These are phyloP conservation scores for Samsoniella hepiali DNA, from an alignment of 2,329 filamentous ascomycete species.

Conservation along the genomic window DNA sequence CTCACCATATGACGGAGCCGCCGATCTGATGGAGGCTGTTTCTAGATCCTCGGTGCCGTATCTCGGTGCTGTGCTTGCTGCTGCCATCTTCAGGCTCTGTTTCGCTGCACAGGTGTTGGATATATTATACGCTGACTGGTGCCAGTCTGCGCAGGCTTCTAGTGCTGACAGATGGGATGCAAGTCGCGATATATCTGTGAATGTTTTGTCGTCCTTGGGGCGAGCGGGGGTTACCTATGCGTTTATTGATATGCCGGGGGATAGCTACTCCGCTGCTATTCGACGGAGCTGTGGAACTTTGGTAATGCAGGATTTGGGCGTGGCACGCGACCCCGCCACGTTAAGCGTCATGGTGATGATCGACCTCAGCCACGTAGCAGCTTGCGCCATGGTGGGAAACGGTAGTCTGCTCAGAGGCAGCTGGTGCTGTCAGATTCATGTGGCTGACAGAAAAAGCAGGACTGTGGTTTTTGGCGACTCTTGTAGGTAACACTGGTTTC, in stretches of 20 bases:
- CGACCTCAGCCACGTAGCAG: neutral
- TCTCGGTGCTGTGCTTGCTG: conserved; percentile 26
- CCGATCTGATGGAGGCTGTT: conserved; percentile 63
- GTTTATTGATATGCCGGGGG: neutral
- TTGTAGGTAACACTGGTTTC: too few relatives aligned
- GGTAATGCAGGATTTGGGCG: conserved; percentile 4
- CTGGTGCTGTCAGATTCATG: neutral
- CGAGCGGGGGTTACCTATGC: neutral
- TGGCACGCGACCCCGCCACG: conserved; percentile 17
- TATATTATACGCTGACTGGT: neutral
- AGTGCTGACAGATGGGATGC: neutral
- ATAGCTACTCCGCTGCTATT: conserved; percentile 21
- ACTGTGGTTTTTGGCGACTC: too few relatives aligned
- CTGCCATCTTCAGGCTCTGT: conserved; percentile 22
- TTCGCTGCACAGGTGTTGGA: neutral
- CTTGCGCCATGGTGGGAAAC: conserved; percentile 11
- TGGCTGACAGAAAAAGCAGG: neutral
- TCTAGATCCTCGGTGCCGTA: conserved; percentile 58
- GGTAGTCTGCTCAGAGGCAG: neutral
- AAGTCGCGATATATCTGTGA: neutral
- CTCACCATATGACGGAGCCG: conserved; percentile 66
- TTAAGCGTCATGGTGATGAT: neutral
- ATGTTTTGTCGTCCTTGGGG: neutral
- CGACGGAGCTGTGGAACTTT: conserved; percentile 25
- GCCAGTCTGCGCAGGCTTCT: neutral